Percentiles rank a stretch among this genome's conserved stretches.
Conservation (phyloP, 805 yeast genomes). For the Metschnikowia vanudenii region DNA sequence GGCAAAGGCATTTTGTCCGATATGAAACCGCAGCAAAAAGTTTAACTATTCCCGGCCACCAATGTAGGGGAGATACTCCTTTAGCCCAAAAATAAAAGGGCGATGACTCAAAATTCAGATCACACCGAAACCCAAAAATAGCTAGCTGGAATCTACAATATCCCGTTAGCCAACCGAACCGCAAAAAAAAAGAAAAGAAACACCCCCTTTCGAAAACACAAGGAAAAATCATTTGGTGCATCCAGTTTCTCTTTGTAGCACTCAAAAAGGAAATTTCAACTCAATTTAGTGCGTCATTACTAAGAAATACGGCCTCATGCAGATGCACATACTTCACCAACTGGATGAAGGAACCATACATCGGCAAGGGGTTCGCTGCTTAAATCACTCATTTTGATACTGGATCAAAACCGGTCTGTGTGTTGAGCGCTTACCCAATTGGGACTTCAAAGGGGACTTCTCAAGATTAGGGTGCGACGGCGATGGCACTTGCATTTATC, state of each 20-base stretch:
- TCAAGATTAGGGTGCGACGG: conserved; percentile 9
- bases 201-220: background rate
- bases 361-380: background rate
- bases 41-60: no score
- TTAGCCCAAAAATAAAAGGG: no score
- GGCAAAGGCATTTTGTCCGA: no score
- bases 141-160: no score
- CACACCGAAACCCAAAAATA: no score
- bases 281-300: background rate
- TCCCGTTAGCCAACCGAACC: no score
- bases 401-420: background rate
- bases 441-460: conserved; percentile 17
- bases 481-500: background rate
- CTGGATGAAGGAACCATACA: background rate
- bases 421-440: conserved; percentile 7
- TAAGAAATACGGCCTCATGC: background rate
- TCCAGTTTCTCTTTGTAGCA: background rate
- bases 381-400: background rate
- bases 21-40: no score
- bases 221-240: background rate
- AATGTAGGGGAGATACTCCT: no score
- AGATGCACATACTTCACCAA: background rate
- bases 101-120: no score
- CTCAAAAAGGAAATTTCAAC: background rate
- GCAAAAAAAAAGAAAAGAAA: no score